These are phyloP conservation scores for Fraxinus excelsior DNA, from an alignment of 257 asterid species.

Conservation along the genomic window DNA sequence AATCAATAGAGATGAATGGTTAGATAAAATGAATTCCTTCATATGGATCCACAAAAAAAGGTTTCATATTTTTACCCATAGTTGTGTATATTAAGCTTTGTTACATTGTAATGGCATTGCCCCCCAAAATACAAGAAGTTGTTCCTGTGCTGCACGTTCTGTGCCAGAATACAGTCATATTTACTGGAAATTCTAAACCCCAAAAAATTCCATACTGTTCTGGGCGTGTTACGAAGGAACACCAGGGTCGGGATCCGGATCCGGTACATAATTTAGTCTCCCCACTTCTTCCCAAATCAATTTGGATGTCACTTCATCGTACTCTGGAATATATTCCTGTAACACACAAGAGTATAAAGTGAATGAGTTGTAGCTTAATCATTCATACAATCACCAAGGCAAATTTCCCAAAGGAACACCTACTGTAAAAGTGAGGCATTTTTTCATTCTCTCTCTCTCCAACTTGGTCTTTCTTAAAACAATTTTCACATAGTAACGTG, in stretches of 20 bases:
- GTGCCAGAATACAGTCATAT: not conserved
- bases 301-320: slow-evolving; percentile 53
- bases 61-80: not conserved
- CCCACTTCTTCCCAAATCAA: slow-evolving; percentile 45
- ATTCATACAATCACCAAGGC: too few relatives aligned
- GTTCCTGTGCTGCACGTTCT: slow-evolving; percentile 8
- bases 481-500: too few relatives aligned
- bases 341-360: not conserved
- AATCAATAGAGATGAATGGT: not conserved
- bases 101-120: not conserved
- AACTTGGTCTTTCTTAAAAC: too few relatives aligned
- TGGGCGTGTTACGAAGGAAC: slow-evolving; percentile 35
- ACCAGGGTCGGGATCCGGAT: slow-evolving; percentile 42
- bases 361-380: not conserved
- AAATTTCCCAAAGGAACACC: too few relatives aligned
- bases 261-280: slow-evolving; percentile 46
- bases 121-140: not conserved
- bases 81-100: not conserved
- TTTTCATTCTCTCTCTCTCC: too few relatives aligned
- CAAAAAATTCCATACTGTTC: not conserved
- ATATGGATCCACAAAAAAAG: not conserved
- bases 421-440: too few relatives aligned
- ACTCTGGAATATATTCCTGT: slow-evolving; percentile 80
- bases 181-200: not conserved
- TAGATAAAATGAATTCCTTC: not conserved